Evolutionary conservation across 2,329 filamentous ascomycete species (phyloP), one percentile per base, ranked within the genome.

Genomic region (Phaeosphaeria sp.): DNA sequence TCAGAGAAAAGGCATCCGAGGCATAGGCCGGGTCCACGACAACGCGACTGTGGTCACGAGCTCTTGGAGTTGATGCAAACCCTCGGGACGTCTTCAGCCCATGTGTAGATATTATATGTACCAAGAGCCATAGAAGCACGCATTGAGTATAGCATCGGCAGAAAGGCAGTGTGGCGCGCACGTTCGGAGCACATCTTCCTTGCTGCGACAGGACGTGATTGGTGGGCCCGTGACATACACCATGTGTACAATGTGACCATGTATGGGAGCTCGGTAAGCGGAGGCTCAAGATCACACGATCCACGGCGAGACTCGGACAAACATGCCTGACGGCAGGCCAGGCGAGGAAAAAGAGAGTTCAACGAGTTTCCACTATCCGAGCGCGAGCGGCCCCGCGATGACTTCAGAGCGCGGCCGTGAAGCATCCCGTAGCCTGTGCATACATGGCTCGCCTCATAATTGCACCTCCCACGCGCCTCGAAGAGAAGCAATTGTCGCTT

Each of bases 341-440:
- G 52, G 58, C 57, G 52, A 64, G 30, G 60, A 60, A 44, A 55
- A 59, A 55, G 46, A 39, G 20, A 47, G 41, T 25, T 33, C 25
- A 39, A 13, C n/a, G 46, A 58, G 57, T 46, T 58, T 57, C 58
- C 57, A 52, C 46, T 52, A 44, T 64, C 65, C 25, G 25, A 30
- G 72, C 73, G 71, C 72, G 72, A 68, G 60, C 60, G 52, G 67
- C 59, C 64, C 64, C 67, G 67, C 63, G 58, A 73, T 69, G 69
- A 71, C 68, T 72, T 68, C 69, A 70, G 64, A 69, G 71, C 72
- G 72, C 73, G 73, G 73, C 73, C 72, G 71, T 72, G 71, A 71
- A 69, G 62, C 67, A 36, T 36, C 58, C 62, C 66, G 55, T 58
- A 54, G 50, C 46, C 55, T 54, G 52, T 52, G 27, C 50, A 46